Percentiles rank a stretch among this genome's conserved stretches.
Conservation (phyloP, 108 stramenopile species). For the Pseudonitzschia multistriata region DNA sequence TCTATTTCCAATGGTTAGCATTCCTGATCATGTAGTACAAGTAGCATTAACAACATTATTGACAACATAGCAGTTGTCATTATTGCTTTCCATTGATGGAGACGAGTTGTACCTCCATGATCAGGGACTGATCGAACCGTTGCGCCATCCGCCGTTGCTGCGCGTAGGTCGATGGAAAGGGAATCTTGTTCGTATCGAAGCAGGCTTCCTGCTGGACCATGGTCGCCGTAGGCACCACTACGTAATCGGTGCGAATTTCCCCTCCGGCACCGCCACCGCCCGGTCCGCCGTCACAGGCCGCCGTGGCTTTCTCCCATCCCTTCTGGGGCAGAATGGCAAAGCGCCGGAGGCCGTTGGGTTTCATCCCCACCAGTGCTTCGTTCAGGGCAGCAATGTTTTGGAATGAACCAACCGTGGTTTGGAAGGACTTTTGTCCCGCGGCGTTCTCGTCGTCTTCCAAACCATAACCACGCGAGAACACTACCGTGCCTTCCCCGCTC, state of each 20-base stretch:
- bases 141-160: slow-evolving; percentile 87
- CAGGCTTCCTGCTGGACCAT: slow-evolving; percentile 86
- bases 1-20: no score
- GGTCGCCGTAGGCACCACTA: slow-evolving; percentile 81
- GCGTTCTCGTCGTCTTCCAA: slow-evolving; percentile 83
- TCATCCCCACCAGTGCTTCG: slow-evolving; percentile 73
- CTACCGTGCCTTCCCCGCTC: slow-evolving; percentile 85
- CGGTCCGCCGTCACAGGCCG: slow-evolving; percentile 80
- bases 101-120: slow-evolving; percentile 81
- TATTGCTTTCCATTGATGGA: slow-evolving; percentile 10
- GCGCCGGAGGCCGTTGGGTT: slow-evolving; percentile 54
- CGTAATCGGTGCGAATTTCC: slow-evolving; percentile 63
- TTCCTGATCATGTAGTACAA: no score
- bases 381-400: slow-evolving; percentile 68
- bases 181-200: slow-evolving; percentile 74
- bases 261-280: slow-evolving; percentile 78
- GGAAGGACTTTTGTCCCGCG: slow-evolving; percentile 59
- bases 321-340: slow-evolving; percentile 73
- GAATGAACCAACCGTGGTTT: slow-evolving; percentile 46
- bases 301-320: slow-evolving; percentile 77
- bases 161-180: slow-evolving; percentile 78
- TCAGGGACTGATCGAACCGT: slow-evolving; percentile 84
- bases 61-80: no score
- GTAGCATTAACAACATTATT: no score
- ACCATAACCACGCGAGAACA: slow-evolving; percentile 74